Conservation (phyloP, 108 stramenopile genomes). For the Discostella pseudostelligera region DNA sequence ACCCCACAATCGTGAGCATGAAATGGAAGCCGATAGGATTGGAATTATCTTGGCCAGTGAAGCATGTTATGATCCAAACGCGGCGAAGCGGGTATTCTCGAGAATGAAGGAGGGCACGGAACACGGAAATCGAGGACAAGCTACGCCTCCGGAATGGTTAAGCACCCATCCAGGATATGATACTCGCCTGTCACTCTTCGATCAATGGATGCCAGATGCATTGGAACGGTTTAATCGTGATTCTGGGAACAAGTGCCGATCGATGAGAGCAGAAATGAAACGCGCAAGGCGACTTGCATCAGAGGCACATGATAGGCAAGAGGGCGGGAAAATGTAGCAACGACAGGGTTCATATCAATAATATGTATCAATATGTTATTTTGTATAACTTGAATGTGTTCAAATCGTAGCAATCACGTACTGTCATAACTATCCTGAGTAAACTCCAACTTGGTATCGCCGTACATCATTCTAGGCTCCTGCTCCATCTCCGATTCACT, state of each 20-base stretch:
- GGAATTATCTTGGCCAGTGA: slow-evolving; percentile 66
- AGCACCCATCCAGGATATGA: slow-evolving; percentile 83
- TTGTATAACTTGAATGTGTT: no score
- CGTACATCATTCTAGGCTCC: slow-evolving; percentile 51
- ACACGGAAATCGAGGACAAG: background rate
- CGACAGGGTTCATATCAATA: no score
- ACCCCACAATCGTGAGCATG: slow-evolving; percentile 75
- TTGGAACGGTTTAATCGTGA: slow-evolving; percentile 50
- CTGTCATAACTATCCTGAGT: slow-evolving; percentile 1
- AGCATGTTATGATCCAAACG: slow-evolving; percentile 84
- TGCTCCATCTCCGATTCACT: slow-evolving; percentile 23
- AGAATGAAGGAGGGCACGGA: slow-evolving; percentile 44
- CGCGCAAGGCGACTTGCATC: slow-evolving; percentile 54
- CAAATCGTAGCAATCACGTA: no score
- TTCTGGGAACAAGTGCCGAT: slow-evolving; percentile 55
- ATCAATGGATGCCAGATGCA: slow-evolving; percentile 69
- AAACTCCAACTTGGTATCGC: slow-evolving; percentile 31
- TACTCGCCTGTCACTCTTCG: slow-evolving; percentile 56
- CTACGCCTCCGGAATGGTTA: slow-evolving; percentile 70
- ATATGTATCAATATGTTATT: no score
- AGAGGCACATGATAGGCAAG: slow-evolving; percentile 4
- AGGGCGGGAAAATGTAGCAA: slow-evolving; percentile 4
- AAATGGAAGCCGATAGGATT: slow-evolving; percentile 83
- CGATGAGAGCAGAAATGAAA: slow-evolving; percentile 60
- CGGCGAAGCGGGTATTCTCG: slow-evolving; percentile 68